Conservation (phyloP, 2,329 filamentous ascomycete species). For the Salinomyces thailandicus region DNA sequence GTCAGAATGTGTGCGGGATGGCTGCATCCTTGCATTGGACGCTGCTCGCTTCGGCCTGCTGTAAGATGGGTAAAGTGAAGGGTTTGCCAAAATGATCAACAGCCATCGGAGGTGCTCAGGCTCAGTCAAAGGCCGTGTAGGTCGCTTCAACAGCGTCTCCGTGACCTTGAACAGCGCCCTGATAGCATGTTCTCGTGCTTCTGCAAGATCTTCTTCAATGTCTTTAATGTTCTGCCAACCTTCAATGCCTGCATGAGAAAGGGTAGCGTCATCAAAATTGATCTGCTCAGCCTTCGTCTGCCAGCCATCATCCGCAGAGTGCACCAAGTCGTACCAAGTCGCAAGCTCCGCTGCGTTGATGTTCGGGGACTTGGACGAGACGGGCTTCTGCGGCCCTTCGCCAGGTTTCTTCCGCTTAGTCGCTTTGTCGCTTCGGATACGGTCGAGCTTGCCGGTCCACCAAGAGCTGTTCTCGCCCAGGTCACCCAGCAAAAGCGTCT, state of each 20-base stretch:
- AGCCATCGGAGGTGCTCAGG: constrained; percentile 67
- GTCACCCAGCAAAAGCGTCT: constrained; percentile 62
- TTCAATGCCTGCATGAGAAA: constrained; percentile 32
- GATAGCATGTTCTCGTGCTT: constrained; percentile 60
- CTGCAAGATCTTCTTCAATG: constrained; percentile 43
- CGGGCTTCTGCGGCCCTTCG: constrained; percentile 26
- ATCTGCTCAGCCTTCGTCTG: constrained; percentile 43
- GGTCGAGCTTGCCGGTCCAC: constrained; percentile 56
- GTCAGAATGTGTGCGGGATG: constrained; percentile 10
- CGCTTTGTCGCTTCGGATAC: constrained; percentile 21
- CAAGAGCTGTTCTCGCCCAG: constrained; percentile 72
- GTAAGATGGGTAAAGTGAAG: constrained; percentile 51
- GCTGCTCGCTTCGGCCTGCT: constrained; percentile 8
- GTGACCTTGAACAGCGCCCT: constrained; percentile 64
- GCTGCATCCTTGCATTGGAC: constrained; percentile 3
- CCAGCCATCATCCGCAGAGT: constrained; percentile 61
- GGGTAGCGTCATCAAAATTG: constrained; percentile 12
- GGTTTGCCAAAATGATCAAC: constrained; percentile 68
- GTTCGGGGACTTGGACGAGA: constrained; percentile 52
- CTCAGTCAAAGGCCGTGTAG: constrained; percentile 56
- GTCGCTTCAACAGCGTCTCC: constrained; percentile 70
- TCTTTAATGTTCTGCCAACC: constrained; percentile 34
- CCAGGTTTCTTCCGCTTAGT: constrained; percentile 20
- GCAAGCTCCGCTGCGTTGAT: constrained; percentile 64
- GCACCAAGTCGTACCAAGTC: constrained; percentile 63